These are phyloP conservation scores for Leptosphaerulina australis DNA, from an alignment of 2,329 filamentous ascomycete species.

Conservation along the genomic window DNA sequence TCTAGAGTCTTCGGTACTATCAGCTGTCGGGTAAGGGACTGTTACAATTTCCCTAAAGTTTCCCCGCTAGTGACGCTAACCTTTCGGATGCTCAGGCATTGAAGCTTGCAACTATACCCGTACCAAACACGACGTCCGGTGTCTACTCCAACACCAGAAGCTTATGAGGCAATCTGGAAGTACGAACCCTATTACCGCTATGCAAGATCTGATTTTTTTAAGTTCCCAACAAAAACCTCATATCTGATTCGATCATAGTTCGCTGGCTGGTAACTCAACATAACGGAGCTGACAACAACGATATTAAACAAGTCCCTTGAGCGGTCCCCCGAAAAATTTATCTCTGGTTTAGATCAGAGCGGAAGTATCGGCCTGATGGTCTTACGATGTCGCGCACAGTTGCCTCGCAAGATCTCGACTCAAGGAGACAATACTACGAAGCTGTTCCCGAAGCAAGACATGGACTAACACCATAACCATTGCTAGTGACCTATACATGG, in stretches of 20 bases:
- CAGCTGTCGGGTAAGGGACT: neutral
- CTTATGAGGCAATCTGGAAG: neutral
- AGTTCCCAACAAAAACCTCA: neutral
- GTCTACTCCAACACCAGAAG: neutral
- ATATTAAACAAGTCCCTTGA: neutral
- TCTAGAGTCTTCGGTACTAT: neutral
- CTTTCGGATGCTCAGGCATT: neutral
- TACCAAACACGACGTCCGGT: neutral
- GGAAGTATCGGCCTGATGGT: neutral
- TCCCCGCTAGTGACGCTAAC: neutral
- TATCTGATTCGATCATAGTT: neutral
- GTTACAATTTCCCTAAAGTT: neutral
- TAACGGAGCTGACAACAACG: neutral
- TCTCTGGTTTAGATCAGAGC: conserved; percentile 1
- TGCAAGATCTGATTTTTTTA: neutral
- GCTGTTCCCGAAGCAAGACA: neutral
- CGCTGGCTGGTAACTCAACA: neutral
- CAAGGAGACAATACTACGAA: neutral
- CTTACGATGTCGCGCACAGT: neutral
- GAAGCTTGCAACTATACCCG: neutral
- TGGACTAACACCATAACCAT: neutral
- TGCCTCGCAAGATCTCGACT: neutral
- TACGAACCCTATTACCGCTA: neutral
- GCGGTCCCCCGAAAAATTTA: neutral
- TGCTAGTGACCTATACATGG: neutral